Conservation (phyloP, 768 basidiomycete species). For the Phlebiopsis flavidoalba region DNA sequence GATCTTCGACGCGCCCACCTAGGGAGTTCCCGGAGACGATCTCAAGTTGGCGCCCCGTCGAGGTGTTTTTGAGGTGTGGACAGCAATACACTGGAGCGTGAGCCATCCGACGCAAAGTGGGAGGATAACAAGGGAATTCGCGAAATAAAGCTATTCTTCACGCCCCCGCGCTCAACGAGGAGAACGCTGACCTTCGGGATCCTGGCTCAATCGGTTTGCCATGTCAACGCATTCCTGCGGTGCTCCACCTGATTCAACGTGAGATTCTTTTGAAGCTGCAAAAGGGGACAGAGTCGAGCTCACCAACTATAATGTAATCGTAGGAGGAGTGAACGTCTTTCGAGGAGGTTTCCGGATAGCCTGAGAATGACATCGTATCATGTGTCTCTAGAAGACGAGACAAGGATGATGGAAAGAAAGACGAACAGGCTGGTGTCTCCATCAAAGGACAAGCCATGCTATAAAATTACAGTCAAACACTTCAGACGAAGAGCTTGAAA, state of each 20-base stretch:
- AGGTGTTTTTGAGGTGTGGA: background rate
- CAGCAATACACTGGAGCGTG: background rate
- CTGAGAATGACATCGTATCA: background rate
- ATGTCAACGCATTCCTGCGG: slow-evolving; percentile 36
- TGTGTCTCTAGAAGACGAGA: too few relatives aligned
- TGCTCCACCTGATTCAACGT: slow-evolving; percentile 21
- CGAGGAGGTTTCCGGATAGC: background rate
- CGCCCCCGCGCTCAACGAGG: slow-evolving; percentile 31
- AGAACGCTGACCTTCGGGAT: slow-evolving; percentile 26
- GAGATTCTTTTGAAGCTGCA: background rate
- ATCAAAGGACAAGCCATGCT: too few relatives aligned
- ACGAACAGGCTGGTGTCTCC: too few relatives aligned
- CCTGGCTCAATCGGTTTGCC: slow-evolving; percentile 31
- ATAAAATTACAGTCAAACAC: too few relatives aligned
- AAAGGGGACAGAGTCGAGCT: background rate
- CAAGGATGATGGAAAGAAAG: too few relatives aligned
- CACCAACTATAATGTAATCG: background rate
- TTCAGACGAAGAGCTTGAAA: too few relatives aligned
- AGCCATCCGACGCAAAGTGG: background rate
- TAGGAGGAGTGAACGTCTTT: background rate
- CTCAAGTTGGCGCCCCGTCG: background rate
- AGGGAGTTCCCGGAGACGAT: background rate
- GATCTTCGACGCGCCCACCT: slow-evolving; percentile 19
- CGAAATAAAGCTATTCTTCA: slow-evolving; percentile 25
- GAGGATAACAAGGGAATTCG: slow-evolving; percentile 30